Conservation (phyloP, 177 flowering plant genomes). For the Vitis hybrid region DNA sequence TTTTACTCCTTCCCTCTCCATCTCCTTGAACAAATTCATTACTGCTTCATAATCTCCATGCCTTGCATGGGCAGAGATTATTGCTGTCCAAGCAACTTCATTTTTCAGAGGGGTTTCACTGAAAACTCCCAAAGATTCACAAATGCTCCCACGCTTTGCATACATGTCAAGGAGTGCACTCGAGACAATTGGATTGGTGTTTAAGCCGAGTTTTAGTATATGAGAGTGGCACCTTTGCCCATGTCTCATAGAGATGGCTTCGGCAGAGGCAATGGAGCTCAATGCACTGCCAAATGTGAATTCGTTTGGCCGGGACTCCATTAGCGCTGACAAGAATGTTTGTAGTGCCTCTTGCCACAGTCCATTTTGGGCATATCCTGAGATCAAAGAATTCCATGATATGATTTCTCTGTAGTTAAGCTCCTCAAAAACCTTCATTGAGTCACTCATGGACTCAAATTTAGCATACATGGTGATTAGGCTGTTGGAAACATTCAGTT, state of each 20-base stretch:
- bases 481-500: constrained; percentile 64
- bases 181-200: constrained; percentile 49
- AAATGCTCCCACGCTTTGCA: constrained; percentile 83
- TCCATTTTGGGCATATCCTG: constrained; percentile 72
- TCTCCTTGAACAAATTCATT: constrained; percentile 53
- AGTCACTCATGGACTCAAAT: constrained; percentile 52
- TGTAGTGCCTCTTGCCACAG: constrained; percentile 62
- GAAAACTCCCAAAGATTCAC: constrained; percentile 61
- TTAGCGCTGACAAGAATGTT: constrained; percentile 38
- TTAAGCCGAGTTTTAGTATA: constrained; percentile 63
- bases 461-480: constrained; percentile 85
- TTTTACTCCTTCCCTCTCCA: constrained; percentile 45
- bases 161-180: constrained; percentile 95
- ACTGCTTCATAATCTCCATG: constrained; percentile 77
- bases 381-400: constrained; percentile 92
- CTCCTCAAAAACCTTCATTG: constrained; percentile 64
- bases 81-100: constrained; percentile 79
- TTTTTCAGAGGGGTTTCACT: constrained; percentile 40
- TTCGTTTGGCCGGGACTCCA: constrained; percentile 52
- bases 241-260: constrained; percentile 56
- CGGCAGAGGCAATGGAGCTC: constrained; percentile 67
- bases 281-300: constrained; percentile 85
- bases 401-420: constrained; percentile 48
- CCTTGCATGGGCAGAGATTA: constrained; percentile 77
- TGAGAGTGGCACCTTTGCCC: constrained; percentile 72